Conservation (phyloP, 352 stramenopile species). For the Phytophthora multivora region DNA sequence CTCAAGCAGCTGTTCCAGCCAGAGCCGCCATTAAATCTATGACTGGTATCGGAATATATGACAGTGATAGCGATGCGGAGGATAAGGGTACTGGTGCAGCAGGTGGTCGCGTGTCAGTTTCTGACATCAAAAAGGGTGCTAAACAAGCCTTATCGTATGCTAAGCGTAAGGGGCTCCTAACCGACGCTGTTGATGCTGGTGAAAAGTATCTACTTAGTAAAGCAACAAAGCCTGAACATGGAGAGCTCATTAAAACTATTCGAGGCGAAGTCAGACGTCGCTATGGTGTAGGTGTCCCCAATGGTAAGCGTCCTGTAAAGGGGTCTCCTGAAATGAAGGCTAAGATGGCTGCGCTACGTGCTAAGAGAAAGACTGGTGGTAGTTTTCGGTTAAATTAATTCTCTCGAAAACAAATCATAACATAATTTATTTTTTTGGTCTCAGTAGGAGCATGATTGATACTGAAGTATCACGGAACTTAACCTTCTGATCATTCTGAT, state of each 20-base stretch:
- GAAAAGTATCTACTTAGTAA: slow-evolving; percentile 5
- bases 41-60: slow-evolving; percentile 9
- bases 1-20: background rate
- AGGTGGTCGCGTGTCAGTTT: background rate
- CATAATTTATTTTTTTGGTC: slow-evolving; percentile 1
- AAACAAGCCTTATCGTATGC: background rate
- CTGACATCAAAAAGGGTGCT: slow-evolving; percentile 9
- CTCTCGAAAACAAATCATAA: slow-evolving; percentile 1
- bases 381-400: background rate
- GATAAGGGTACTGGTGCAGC: background rate
- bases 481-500: background rate
- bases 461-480: background rate
- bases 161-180: slow-evolving; percentile 12
- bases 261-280: background rate
- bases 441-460: slow-evolving; percentile 10
- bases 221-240: slow-evolving; percentile 12
- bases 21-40: background rate
- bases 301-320: slow-evolving; percentile 1
- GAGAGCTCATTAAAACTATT: slow-evolving; percentile 2
- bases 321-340: slow-evolving; percentile 3
- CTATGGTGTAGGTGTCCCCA: slow-evolving; percentile 13
- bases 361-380: background rate
- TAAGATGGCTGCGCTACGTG: slow-evolving; percentile 6
- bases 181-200: slow-evolving; percentile 9
- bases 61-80: slow-evolving; percentile 2